Conservation (phyloP, 2,329 filamentous ascomycete genomes). For the Cladosporium oxysporum region DNA sequence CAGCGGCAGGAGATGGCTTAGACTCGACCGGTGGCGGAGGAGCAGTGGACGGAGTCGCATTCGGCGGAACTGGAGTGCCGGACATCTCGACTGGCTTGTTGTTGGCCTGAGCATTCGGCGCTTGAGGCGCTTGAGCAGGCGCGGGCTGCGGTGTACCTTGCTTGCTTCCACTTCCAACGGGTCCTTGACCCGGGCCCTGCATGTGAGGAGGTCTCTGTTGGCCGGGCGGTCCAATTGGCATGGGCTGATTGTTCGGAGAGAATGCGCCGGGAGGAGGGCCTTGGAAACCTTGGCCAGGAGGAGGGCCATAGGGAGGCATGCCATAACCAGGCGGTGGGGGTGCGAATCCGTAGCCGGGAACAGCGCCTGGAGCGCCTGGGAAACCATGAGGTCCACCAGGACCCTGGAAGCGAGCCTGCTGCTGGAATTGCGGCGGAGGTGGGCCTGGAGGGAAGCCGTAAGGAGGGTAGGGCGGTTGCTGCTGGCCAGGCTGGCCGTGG, state of each 20-base stretch:
- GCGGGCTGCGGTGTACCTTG: slow-evolving; percentile 38
- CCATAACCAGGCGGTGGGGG: slow-evolving; percentile 31
- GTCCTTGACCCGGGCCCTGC: slow-evolving; percentile 43
- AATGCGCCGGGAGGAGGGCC: slow-evolving; percentile 44
- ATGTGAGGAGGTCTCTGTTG: slow-evolving; percentile 43
- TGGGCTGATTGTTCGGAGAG: slow-evolving; percentile 33
- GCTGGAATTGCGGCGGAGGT: slow-evolving; percentile 41
- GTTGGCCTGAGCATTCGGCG: slow-evolving; percentile 23
- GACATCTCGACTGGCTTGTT: slow-evolving; percentile 39
- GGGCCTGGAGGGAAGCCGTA: slow-evolving; percentile 44
- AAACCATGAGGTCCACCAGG: slow-evolving; percentile 48
- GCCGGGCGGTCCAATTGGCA: slow-evolving; percentile 60
- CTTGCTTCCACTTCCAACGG: slow-evolving; percentile 40
- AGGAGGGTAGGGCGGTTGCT: slow-evolving; percentile 45
- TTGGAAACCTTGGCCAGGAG: slow-evolving; percentile 65
- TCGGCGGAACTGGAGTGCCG: slow-evolving; percentile 46
- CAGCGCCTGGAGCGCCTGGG: slow-evolving; percentile 44
- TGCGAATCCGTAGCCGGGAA: slow-evolving; percentile 43
- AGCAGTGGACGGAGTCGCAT: slow-evolving; percentile 42
- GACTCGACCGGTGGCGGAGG: slow-evolving; percentile 68
- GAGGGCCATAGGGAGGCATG: slow-evolving; percentile 8
- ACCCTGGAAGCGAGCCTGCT: slow-evolving; percentile 51
- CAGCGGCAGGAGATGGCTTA: slow-evolving; percentile 64
- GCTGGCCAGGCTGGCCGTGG: slow-evolving; percentile 35
- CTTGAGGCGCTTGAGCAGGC: slow-evolving; percentile 28